phyloP scores from a whole-genome alignment of 2,329 filamentous ascomycete genomes.

The Ophiocordyceps camponoti-floridani region DNA sequence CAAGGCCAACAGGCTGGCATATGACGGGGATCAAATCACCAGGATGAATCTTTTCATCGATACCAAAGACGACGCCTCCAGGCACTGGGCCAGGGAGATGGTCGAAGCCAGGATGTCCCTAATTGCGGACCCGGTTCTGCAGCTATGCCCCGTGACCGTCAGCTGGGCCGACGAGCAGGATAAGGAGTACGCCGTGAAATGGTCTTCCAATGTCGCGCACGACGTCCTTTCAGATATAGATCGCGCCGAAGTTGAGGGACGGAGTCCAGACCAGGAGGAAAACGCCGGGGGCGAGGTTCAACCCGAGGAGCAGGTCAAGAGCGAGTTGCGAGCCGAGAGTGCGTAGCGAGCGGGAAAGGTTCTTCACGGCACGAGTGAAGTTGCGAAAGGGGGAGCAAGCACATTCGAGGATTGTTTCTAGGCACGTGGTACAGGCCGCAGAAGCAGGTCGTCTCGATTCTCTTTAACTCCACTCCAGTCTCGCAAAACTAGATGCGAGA shows the following conservation, averaged over 20 bases:
- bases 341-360: no score
- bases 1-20: not conserved
- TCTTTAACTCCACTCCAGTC: no score
- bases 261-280: not conserved
- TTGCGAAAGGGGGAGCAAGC: no score
- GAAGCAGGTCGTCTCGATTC: no score
- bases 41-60: not conserved
- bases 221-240: constrained; percentile 12
- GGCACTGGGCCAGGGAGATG: not conserved
- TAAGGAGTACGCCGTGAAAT: constrained; percentile 24
- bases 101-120: not conserved
- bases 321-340: no score
- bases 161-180: constrained; percentile 34
- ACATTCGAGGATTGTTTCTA: no score
- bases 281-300: not conserved
- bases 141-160: constrained; percentile 23
- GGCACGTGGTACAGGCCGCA: no score
- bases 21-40: not conserved
- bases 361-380: no score
- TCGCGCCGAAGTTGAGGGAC: not conserved
- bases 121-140: not conserved
- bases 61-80: not conserved
- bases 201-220: constrained; percentile 37
- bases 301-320: no score
- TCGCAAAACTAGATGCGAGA: no score